A percentile compares a stretch with the other conserved stretches of the same genome.
Evolutionary conservation across 2,329 filamentous ascomycete species (phyloP).

Genomic region (Phialophora chinensis): DNA sequence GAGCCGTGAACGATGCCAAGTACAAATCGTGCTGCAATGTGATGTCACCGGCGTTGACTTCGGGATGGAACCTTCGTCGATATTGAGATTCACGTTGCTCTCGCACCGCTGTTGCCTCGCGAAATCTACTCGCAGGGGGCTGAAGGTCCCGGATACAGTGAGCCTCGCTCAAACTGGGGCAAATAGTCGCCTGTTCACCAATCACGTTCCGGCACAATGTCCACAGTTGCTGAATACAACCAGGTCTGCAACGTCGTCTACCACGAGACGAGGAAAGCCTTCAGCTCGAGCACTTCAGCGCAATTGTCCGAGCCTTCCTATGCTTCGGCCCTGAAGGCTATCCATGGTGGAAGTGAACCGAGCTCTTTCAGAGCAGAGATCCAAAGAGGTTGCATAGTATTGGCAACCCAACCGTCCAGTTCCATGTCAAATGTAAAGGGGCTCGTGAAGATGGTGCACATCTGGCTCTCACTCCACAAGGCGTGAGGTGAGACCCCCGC

Average conservation of each 20-base stretch:
- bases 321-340: background rate
- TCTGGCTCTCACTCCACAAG: conserved; percentile 10
- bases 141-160: too few species aligned
- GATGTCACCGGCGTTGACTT: too few species aligned
- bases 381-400: background rate
- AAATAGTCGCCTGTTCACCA: too few species aligned
- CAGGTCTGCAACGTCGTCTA: background rate
- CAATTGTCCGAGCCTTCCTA: background rate
- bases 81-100: too few species aligned
- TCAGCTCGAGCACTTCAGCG: background rate
- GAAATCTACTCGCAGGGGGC: too few species aligned
- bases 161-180: too few species aligned
- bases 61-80: too few species aligned
- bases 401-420: background rate
- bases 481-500: too few species aligned
- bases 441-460: conserved; percentile 10
- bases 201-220: too few species aligned
- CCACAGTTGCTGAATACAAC: background rate
- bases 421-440: conserved; percentile 2
- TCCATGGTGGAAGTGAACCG: background rate
- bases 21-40: too few species aligned
- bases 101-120: too few species aligned
- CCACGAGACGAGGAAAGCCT: background rate
- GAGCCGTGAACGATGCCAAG: too few species aligned
- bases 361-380: background rate